Percentiles rank a stretch among this genome's conserved stretches.
Conservation (phyloP, 192 early-diverging fungal species). For the Endogone sp. region DNA sequence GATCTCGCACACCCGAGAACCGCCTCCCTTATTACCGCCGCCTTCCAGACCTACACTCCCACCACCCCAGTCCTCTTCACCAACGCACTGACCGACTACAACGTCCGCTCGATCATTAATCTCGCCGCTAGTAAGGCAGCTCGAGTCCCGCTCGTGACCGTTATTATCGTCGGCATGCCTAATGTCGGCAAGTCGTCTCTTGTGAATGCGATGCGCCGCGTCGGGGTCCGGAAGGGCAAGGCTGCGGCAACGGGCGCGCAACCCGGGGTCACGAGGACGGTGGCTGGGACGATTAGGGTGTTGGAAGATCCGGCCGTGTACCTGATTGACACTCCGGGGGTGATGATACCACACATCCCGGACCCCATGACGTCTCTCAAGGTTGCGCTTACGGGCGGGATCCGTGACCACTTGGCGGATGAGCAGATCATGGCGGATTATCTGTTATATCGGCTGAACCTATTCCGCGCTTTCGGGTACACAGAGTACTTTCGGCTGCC, state of each 20-base stretch:
- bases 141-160: conserved; percentile 38
- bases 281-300: conserved; percentile 70
- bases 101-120: conserved; percentile 66
- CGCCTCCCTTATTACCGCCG: conserved; percentile 22
- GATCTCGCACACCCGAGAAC: conserved; percentile 76
- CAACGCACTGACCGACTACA: conserved; percentile 48
- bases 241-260: conserved; percentile 78
- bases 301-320: conserved; percentile 88
- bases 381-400: conserved; percentile 86
- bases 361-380: conserved; percentile 82
- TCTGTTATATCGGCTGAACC: conserved; percentile 82
- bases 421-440: conserved; percentile 86
- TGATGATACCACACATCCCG: conserved; percentile 85
- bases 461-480: conserved; percentile 44
- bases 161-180: conserved; percentile 92
- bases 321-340: conserved; percentile 90
- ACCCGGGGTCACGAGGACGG: conserved; percentile 84
- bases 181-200: conserved; percentile 96
- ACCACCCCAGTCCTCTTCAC: conserved; percentile 59
- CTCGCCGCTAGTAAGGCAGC: conserved; percentile 51
- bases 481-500: conserved; percentile 17
- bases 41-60: conserved; percentile 38
- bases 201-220: conserved; percentile 79
- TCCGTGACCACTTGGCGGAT: conserved; percentile 81
- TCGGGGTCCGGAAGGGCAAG: conserved; percentile 77